Percentiles rank a stretch among this genome's conserved stretches.
Conservation (phyloP, 352 stramenopile genomes). For the Elongisporangium anandrum region DNA sequence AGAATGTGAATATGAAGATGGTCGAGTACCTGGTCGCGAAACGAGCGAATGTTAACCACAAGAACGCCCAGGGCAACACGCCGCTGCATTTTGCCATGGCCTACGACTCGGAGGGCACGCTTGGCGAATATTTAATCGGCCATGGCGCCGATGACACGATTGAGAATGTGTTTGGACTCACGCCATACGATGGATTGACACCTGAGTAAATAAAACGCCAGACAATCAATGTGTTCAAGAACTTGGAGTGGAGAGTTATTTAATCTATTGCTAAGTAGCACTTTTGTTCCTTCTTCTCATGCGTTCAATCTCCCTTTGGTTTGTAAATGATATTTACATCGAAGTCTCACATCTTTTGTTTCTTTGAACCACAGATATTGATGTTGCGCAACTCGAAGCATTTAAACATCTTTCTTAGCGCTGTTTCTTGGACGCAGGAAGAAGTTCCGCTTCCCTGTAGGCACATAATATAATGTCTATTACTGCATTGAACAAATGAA, state of each 20-base stretch:
- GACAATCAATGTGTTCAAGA: slow-evolving; percentile 1
- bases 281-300: neutral
- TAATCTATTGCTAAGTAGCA: neutral
- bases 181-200: slow-evolving; percentile 90
- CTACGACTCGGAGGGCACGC: slow-evolving; percentile 85
- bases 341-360: neutral
- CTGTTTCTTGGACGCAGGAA: neutral
- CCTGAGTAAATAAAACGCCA: slow-evolving; percentile 33
- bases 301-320: neutral
- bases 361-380: neutral
- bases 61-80: slow-evolving; percentile 91
- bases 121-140: slow-evolving; percentile 92
- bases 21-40: slow-evolving; percentile 84
- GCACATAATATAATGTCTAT: neutral
- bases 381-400: neutral
- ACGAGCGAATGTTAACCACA: slow-evolving; percentile 89
- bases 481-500: neutral
- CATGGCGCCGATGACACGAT: slow-evolving; percentile 92
- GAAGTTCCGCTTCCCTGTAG: neutral
- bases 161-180: slow-evolving; percentile 91
- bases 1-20: slow-evolving; percentile 90
- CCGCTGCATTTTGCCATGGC: slow-evolving; percentile 93
- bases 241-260: neutral
- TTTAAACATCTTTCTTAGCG: neutral
- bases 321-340: neutral